phyloP scores from a whole-genome alignment of 768 basidiomycete genomes.

The Lepiota subincarnata region DNA sequence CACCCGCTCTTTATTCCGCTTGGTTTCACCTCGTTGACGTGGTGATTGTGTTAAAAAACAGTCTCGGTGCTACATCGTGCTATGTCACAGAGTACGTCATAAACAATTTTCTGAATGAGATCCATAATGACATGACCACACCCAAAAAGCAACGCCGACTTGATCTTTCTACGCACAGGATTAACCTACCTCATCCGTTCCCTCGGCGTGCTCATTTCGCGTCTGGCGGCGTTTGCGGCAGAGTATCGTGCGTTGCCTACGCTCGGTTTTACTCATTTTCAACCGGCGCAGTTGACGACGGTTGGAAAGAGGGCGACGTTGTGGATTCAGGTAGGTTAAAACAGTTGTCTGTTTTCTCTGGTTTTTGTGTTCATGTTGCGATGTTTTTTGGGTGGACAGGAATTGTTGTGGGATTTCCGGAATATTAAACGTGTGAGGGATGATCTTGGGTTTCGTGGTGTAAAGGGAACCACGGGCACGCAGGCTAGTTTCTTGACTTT shows the following conservation, averaged over 20 bases:
- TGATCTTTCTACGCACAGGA: slow-evolving; percentile 92
- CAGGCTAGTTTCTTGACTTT: slow-evolving; percentile 93
- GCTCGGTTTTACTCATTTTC: slow-evolving; percentile 97
- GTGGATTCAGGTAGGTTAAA: slow-evolving; percentile 78
- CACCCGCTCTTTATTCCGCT: background rate
- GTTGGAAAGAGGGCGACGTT: slow-evolving; percentile 95
- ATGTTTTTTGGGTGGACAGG: slow-evolving; percentile 49
- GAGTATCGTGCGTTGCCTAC: slow-evolving; percentile 88
- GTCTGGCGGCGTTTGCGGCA: slow-evolving; percentile 79
- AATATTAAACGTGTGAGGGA: slow-evolving; percentile 87
- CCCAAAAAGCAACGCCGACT: slow-evolving; percentile 86
- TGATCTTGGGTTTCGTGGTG: slow-evolving; percentile 95
- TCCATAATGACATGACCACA: background rate
- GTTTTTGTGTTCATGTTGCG: background rate
- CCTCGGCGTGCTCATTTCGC: slow-evolving; percentile 85
- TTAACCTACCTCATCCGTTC: slow-evolving; percentile 82
- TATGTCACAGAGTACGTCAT: slow-evolving; percentile 91
- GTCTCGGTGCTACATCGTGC: slow-evolving; percentile 95
- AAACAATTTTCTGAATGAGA: background rate
- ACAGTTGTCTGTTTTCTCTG: background rate
- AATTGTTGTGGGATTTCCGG: slow-evolving; percentile 93
- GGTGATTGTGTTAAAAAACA: slow-evolving; percentile 22
- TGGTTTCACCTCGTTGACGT: background rate
- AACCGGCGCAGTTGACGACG: slow-evolving; percentile 96
- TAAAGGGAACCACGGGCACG: slow-evolving; percentile 99